A percentile compares a stretch with the other conserved stretches of the same genome.
These are phyloP conservation scores for Fraxinus baroniana DNA, from an alignment of 305 asterid species.

Conservation along the genomic window DNA sequence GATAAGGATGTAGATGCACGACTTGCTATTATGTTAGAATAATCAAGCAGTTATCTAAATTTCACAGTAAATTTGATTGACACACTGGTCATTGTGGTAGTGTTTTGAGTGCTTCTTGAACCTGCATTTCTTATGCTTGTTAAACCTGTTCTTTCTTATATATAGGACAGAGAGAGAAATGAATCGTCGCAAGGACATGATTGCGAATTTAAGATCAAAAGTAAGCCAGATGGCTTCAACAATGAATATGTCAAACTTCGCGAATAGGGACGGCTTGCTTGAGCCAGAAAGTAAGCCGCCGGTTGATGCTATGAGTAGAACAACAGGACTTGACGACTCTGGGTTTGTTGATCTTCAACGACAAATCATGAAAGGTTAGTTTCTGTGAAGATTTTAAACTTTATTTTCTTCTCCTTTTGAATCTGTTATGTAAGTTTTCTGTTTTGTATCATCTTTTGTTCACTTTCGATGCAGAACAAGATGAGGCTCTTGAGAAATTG, in stretches of 20 bases:
- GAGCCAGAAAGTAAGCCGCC: slow-evolving; percentile 87
- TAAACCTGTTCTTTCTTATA: not conserved
- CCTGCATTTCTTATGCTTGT: not conserved
- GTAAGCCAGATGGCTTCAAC: slow-evolving; percentile 81
- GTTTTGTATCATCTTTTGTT: not conserved
- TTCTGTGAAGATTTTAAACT: slow-evolving; percentile 19
- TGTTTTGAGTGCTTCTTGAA: not conserved
- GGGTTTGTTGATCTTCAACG: slow-evolving; percentile 67
- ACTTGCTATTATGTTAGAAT: not conserved
- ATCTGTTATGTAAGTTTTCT: not conserved
- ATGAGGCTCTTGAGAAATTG: slow-evolving; percentile 62
- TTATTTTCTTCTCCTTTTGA: slow-evolving; percentile 2
- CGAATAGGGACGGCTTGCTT: slow-evolving; percentile 81
- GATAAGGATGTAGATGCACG: not conserved
- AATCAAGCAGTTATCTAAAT: not conserved
- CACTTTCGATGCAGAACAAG: slow-evolving; percentile 45
- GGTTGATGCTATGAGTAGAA: slow-evolving; percentile 66
- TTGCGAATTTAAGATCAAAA: slow-evolving; percentile 62
- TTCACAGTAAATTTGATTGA: not conserved
- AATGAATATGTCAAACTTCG: slow-evolving; percentile 84
- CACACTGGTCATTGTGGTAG: not conserved
- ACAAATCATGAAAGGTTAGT: slow-evolving; percentile 60
- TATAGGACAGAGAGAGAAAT: slow-evolving; percentile 81
- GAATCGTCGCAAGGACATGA: slow-evolving; percentile 83
- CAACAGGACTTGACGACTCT: slow-evolving; percentile 49